Evolutionary conservation across 352 stramenopile genomes (phyloP).

Genomic region (Phytophthora multivora): DNA sequence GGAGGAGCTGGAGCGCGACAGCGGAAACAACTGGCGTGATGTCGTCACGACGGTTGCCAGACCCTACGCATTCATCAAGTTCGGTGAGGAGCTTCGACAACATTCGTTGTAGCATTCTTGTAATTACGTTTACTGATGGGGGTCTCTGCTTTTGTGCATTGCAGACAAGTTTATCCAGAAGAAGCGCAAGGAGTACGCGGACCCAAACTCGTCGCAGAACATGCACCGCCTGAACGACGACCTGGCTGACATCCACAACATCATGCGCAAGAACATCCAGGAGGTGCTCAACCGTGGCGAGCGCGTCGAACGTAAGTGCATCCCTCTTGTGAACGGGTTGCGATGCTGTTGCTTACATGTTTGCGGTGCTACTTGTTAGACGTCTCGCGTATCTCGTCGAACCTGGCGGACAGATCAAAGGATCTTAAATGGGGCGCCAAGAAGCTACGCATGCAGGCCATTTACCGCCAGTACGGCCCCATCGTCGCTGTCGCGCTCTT

Average conservation of each 20-base stretch:
- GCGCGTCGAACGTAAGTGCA: conserved; percentile 76
- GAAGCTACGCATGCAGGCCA: conserved; percentile 90
- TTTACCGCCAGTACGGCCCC: conserved; percentile 88
- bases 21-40: conserved; percentile 90
- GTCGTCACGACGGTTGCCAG: conserved; percentile 95
- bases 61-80: conserved; percentile 99
- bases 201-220: conserved; percentile 95
- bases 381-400: conserved; percentile 89
- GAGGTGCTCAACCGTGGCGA: conserved; percentile 93
- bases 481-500: conserved; percentile 84
- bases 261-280: conserved; percentile 99
- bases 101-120: too few relatives aligned
- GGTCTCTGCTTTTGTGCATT: background rate
- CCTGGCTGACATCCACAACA: conserved; percentile 98
- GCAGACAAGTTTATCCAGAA: conserved; percentile 97
- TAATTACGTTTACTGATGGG: background rate
- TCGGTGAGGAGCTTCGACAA: conserved; percentile 55
- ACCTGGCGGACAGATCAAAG: conserved; percentile 93
- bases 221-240: conserved; percentile 97
- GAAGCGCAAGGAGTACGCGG: conserved; percentile 97
- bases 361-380: conserved; percentile 45
- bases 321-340: background rate
- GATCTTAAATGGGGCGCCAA: conserved; percentile 98
- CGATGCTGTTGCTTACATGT: conserved; percentile 7
- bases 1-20: conserved; percentile 93